Evolutionary conservation across 1,139 yeast genomes (phyloP), one percentile per base, ranked within the genome.

Genomic region (Lizanozyma gosingica): DNA sequence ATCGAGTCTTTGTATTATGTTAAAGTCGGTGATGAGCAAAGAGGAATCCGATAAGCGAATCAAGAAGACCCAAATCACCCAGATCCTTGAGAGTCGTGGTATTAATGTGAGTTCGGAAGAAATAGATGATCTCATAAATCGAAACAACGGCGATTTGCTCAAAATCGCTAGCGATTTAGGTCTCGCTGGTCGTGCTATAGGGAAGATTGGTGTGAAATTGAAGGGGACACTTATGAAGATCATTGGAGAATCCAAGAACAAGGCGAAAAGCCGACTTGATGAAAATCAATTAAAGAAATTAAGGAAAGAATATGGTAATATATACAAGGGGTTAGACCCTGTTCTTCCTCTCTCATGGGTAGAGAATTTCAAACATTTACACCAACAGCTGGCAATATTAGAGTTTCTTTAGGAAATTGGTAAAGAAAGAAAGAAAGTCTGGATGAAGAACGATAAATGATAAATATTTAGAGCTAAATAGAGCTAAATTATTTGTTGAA

Each of bases 1-100:
- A 46, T 48, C 76, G 6, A 64, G 65, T 39, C 35, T 71, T 3
- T 63, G 71, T 1, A 51, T 72, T 3, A 57, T 64, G 62, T 52
- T 74, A 6, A 51, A 55, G 16, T 60, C 73, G 22, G 54, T 55
- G 8, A 51, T 65, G 49, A 45, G 42, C 17, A 38, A 38, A 32
- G n/a, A n/a, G 22, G 35, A 18, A 33, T 6, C 35, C 6, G 35
- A 33, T 6, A 15, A 14, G 9, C 6, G 14, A 14, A 22, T 22
- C 29, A 22, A 22, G 11, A 22, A 22, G 29, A 22, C 29, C 11
- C 29, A 22, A 11, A 22, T 22, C 6, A 22, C 29, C 29, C 29
- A 22, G 11, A 6, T 22, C 9, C 29, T 22, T 22, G 29, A 22
- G 11, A 22, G 29, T 11, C 29, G 29, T 6, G 29, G 29, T 6